These are phyloP conservation scores for Pyricularia sp. DNA, from an alignment of 2,329 filamentous ascomycete genomes.

Conservation along the genomic window DNA sequence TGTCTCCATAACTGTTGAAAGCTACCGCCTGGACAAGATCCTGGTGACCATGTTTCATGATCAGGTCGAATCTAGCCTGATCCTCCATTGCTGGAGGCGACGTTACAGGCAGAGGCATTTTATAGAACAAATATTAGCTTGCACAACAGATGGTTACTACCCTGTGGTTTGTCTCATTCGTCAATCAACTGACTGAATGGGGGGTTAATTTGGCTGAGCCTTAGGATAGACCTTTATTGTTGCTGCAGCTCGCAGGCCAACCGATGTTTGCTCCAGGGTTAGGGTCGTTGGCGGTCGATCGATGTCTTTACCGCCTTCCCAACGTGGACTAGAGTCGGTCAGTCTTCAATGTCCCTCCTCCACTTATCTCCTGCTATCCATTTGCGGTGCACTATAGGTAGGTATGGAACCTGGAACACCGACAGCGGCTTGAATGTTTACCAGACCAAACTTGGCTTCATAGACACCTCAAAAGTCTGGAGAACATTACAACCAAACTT, in stretches of 20 bases:
- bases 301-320: background rate
- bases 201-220: background rate
- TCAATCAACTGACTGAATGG: background rate
- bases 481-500: background rate
- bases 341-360: background rate
- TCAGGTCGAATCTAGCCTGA: slow-evolving; percentile 38
- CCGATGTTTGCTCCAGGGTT: background rate
- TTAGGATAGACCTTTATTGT: no score
- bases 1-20: slow-evolving; percentile 86
- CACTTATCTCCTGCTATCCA: background rate
- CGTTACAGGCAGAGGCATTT: background rate
- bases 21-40: slow-evolving; percentile 74
- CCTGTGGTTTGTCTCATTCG: background rate
- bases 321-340: background rate
- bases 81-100: slow-evolving; percentile 25
- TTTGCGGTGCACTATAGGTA: background rate
- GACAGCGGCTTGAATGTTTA: background rate
- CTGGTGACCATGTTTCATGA: slow-evolving; percentile 61
- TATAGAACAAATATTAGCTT: background rate
- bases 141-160: background rate
- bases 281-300: background rate
- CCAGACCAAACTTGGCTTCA: background rate
- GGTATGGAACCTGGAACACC: background rate
- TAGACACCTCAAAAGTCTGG: background rate
- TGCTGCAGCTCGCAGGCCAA: no score